phyloP scores from a whole-genome alignment of 108 stramenopile genomes.

The Thalassiosira profunda region DNA sequence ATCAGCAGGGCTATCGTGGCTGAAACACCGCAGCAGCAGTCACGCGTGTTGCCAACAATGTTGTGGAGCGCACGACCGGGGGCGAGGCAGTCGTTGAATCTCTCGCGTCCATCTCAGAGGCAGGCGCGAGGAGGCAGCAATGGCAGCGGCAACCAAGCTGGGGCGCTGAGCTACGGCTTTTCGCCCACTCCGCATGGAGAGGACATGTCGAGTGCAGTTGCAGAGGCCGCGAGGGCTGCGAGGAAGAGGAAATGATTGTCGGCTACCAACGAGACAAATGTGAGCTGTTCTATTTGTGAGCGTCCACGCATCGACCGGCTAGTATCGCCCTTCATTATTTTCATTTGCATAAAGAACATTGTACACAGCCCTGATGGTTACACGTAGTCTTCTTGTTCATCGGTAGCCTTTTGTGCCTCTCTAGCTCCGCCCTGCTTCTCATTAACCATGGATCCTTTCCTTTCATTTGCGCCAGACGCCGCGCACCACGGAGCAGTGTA shows the following conservation, averaged over 20 bases:
- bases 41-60: not conserved
- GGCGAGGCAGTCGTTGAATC: not conserved
- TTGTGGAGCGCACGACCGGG: slow-evolving; percentile 2
- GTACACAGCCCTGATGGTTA: too few relatives aligned
- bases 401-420: too few relatives aligned
- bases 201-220: slow-evolving; percentile 10
- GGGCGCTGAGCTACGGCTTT: not conserved
- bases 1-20: slow-evolving; percentile 5
- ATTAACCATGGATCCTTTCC: too few relatives aligned
- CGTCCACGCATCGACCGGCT: too few relatives aligned
- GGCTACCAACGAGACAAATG: too few relatives aligned
- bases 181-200: slow-evolving; percentile 15
- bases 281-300: too few relatives aligned
- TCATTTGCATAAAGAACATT: too few relatives aligned
- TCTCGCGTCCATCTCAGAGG: not conserved
- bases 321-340: too few relatives aligned
- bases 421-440: too few relatives aligned
- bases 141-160: not conserved
- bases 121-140: not conserved
- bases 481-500: too few relatives aligned
- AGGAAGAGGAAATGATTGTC: slow-evolving; percentile 16
- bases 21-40: slow-evolving; percentile 24
- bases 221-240: slow-evolving; percentile 2
- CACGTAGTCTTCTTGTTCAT: too few relatives aligned
- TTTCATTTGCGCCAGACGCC: too few relatives aligned